Evolutionary conservation across 2,329 filamentous ascomycete species (phyloP).

Genomic region (Aspergillus hortae): DNA sequence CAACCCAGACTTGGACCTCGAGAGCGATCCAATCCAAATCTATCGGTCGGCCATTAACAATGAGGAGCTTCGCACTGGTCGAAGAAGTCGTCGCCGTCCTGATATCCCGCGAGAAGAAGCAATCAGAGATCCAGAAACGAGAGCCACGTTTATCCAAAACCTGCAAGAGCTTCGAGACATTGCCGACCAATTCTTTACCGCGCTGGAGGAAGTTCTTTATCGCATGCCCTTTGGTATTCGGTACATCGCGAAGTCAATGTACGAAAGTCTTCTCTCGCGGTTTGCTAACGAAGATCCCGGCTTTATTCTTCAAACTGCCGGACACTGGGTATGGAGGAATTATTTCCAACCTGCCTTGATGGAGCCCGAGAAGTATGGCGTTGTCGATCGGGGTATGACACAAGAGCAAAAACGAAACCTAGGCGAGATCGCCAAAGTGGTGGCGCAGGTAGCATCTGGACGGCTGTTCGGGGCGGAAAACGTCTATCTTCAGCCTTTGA

Average conservation of each 20-base stretch:
- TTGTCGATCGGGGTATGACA: constrained; percentile 83
- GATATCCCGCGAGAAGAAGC: constrained; percentile 88
- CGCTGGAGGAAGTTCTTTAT: constrained; percentile 76
- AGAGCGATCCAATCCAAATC: constrained; percentile 96
- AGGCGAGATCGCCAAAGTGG: constrained; percentile 83
- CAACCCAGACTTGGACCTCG: constrained; percentile 83
- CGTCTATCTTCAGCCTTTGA: constrained; percentile 90
- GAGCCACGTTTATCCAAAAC: constrained; percentile 89
- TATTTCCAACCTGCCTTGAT: constrained; percentile 87
- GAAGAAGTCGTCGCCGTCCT: constrained; percentile 72
- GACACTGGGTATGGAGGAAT: constrained; percentile 89
- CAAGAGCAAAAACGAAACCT: constrained; percentile 92
- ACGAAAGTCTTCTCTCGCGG: constrained; percentile 69
- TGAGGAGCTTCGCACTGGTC: constrained; percentile 88
- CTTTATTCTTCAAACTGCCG: constrained; percentile 75
- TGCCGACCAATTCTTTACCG: constrained; percentile 80
- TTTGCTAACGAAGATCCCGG: constrained; percentile 78
- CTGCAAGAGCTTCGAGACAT: constrained; percentile 92
- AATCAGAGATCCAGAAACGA: constrained; percentile 92
- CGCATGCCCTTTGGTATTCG: constrained; percentile 91
- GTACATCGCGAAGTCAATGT: constrained; percentile 82
- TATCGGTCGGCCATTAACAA: constrained; percentile 96
- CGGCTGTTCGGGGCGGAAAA: constrained; percentile 91
- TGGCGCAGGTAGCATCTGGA: constrained; percentile 84
- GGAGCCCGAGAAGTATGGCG: constrained; percentile 88